Conservation (phyloP, 192 early-diverging fungal genomes). For the Linnemannia elongata region DNA sequence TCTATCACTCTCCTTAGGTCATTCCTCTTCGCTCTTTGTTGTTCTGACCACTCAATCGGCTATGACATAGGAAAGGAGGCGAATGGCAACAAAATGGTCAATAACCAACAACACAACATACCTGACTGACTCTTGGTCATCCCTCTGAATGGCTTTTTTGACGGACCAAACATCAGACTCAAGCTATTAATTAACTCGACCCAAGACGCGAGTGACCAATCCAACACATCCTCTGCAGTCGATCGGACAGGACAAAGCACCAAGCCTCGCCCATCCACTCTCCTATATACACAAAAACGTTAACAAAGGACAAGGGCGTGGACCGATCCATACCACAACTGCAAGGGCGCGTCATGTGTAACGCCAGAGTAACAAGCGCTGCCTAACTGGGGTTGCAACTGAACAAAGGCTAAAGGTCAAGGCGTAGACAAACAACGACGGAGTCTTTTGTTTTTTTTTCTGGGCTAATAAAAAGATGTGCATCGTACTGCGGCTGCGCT, state of each 20-base stretch:
- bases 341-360: slow-evolving; percentile 1
- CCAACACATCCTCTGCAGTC: background rate
- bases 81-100: background rate
- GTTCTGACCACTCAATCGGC: background rate
- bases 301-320: background rate
- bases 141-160: background rate
- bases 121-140: background rate
- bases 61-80: background rate
- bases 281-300: background rate
- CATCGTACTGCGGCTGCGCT: background rate
- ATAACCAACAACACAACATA: background rate
- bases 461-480: background rate
- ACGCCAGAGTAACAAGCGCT: background rate
- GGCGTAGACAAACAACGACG: background rate
- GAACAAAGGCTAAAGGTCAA: background rate
- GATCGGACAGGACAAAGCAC: background rate
- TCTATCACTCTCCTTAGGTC: background rate
- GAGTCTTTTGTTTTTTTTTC: background rate
- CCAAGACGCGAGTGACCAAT: background rate
- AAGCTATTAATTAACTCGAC: no score
- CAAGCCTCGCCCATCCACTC: background rate
- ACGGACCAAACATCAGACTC: background rate
- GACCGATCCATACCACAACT: background rate
- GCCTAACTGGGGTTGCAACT: background rate
- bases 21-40: background rate